Percentiles rank a stretch among this genome's conserved stretches.
phyloP scores from a whole-genome alignment of 2,329 filamentous ascomycete species.

The Calonectria crousiana region DNA sequence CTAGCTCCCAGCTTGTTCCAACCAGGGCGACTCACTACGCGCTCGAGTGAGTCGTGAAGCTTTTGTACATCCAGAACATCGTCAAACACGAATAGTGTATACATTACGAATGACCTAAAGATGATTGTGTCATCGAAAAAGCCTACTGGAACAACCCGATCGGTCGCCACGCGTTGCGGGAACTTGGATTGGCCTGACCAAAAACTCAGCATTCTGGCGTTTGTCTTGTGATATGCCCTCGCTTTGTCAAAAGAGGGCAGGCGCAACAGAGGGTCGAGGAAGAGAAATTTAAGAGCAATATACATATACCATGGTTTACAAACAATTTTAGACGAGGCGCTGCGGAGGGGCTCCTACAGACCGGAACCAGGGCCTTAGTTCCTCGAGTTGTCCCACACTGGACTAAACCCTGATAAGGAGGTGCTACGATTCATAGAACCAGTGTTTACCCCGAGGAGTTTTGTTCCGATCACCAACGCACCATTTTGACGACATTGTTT shows the following conservation, averaged over 20 bases:
- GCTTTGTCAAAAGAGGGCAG: not conserved
- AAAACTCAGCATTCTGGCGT: not conserved
- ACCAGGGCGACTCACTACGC: not conserved
- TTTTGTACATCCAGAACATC: constrained; percentile 31
- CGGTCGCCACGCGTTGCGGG: constrained; percentile 4
- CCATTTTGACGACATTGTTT: not conserved
- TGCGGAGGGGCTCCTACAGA: not conserved
- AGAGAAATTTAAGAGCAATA: not conserved
- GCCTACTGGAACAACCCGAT: constrained; percentile 39
- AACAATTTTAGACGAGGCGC: not conserved
- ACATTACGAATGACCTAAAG: constrained; percentile 37
- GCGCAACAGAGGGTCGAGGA: too few species aligned
- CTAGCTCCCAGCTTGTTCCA: constrained; percentile 17
- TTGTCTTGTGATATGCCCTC: not conserved
- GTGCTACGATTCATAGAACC: too few species aligned
- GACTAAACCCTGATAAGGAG: not conserved
- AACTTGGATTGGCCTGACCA: not conserved
- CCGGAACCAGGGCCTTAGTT: not conserved
- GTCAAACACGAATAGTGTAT: constrained; percentile 44
- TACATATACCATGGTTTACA: not conserved
- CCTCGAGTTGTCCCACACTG: not conserved
- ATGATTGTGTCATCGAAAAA: constrained; percentile 44
- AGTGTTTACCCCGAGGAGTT: too few species aligned
- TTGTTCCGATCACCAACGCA: not conserved
- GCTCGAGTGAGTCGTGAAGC: constrained; percentile 1